Conservation (phyloP, 768 basidiomycete genomes). For the Hydnum rufescens region DNA sequence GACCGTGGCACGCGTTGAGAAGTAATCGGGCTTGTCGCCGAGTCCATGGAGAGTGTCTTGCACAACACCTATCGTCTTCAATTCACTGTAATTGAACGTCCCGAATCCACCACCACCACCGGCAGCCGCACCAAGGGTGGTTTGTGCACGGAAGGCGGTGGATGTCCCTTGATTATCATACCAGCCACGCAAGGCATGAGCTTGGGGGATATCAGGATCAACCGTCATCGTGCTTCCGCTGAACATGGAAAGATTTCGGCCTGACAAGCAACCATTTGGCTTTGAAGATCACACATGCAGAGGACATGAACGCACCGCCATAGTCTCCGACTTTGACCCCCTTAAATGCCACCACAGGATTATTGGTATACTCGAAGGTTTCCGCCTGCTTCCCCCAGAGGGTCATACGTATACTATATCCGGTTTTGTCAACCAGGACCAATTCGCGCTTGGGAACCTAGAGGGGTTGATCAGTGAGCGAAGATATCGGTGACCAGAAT, state of each 20-base stretch:
- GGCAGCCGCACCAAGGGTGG: slow-evolving; percentile 21
- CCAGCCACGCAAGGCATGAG: slow-evolving; percentile 78
- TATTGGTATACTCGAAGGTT: slow-evolving; percentile 32
- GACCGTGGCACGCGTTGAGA: slow-evolving; percentile 62
- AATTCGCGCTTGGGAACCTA: slow-evolving; percentile 82
- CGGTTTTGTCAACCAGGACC: slow-evolving; percentile 67
- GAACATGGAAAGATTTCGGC: slow-evolving; percentile 68
- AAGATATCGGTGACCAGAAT: not conserved
- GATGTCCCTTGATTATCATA: slow-evolving; percentile 52
- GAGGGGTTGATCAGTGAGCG: not conserved
- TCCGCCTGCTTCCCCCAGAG: slow-evolving; percentile 96
- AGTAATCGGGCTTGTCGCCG: slow-evolving; percentile 61
- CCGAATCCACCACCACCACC: slow-evolving; percentile 21
- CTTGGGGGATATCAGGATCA: slow-evolving; percentile 84
- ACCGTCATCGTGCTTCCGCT: slow-evolving; percentile 63
- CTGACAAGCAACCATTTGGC: slow-evolving; percentile 21
- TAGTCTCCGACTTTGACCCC: slow-evolving; percentile 87
- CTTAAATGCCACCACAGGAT: slow-evolving; percentile 80
- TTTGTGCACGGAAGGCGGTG: slow-evolving; percentile 50
- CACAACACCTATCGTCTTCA: slow-evolving; percentile 55
- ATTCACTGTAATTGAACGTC: slow-evolving; percentile 48
- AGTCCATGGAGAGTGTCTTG: slow-evolving; percentile 58
- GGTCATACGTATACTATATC: slow-evolving; percentile 61
- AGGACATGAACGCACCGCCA: slow-evolving; percentile 31
- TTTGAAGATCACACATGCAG: not conserved